Percentiles rank a stretch among this genome's conserved stretches.
Conservation (phyloP, 805 yeast genomes). For the Yamadazyma sp. region DNA sequence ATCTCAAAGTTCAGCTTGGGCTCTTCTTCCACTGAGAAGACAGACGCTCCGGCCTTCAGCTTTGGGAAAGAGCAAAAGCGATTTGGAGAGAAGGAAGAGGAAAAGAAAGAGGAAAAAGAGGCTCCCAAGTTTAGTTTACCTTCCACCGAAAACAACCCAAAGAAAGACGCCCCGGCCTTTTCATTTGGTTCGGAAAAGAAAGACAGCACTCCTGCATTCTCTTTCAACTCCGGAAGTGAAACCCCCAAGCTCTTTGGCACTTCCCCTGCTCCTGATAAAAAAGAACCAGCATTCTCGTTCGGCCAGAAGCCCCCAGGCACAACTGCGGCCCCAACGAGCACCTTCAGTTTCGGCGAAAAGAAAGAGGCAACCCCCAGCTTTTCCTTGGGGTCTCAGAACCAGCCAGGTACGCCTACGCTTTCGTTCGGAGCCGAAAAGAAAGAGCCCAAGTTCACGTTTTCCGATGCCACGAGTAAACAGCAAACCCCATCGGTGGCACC, state of each 20-base stretch:
- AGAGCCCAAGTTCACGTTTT: slow-evolving; percentile 1
- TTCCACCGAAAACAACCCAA: slow-evolving; percentile 3
- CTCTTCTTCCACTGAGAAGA: slow-evolving; percentile 1
- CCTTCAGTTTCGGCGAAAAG: slow-evolving; percentile 9
- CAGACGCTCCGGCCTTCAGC: slow-evolving; percentile 8
- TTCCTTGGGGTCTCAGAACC: too few species aligned
- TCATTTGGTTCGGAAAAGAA: slow-evolving; percentile 7
- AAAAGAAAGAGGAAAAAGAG: slow-evolving; percentile 3
- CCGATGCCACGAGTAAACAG: neutral
- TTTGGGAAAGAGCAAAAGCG: slow-evolving; percentile 6
- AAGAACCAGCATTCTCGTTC: slow-evolving; percentile 12
- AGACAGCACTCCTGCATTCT: neutral
- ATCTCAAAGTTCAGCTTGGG: slow-evolving; percentile 6
- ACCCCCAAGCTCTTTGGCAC: too few species aligned
- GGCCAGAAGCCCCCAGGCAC: slow-evolving; percentile 3
- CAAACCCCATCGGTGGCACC: slow-evolving; percentile 1
- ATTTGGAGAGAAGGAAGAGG: neutral
- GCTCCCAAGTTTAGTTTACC: slow-evolving; percentile 14
- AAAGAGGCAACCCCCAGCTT: slow-evolving; percentile 1
- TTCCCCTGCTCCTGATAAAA: slow-evolving; percentile 4
- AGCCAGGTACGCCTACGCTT: too few species aligned
- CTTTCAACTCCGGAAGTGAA: neutral
- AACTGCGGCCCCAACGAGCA: slow-evolving; percentile 6
- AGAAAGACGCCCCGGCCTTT: slow-evolving; percentile 9
- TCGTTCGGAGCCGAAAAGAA: neutral